phyloP scores from a whole-genome alignment of 495 filamentous ascomycete genomes.

The Hapsidospora chrysogenum region DNA sequence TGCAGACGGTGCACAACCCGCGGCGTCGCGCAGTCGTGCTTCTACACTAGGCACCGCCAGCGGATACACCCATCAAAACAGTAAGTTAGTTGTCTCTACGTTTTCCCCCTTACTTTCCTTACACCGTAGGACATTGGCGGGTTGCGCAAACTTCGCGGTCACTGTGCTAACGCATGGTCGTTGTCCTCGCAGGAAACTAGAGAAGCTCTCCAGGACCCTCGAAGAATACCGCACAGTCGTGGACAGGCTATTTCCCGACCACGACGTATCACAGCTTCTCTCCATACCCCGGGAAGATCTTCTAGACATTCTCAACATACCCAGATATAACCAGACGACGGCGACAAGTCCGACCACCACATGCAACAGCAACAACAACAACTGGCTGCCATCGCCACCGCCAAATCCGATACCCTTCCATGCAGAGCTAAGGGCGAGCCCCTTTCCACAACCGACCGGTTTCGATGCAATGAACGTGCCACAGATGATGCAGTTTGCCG shows the following conservation, averaged over 20 bases:
- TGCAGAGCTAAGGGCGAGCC: too few species aligned
- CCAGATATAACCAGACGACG: too few species aligned
- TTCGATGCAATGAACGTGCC: too few species aligned
- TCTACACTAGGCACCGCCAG: slow-evolving; percentile 42
- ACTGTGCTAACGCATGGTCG: background rate
- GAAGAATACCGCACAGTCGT: slow-evolving; percentile 40
- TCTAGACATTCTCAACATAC: slow-evolving; percentile 2
- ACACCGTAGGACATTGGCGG: too few species aligned
- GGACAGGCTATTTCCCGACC: slow-evolving; percentile 34
- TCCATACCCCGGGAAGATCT: slow-evolving; percentile 35
- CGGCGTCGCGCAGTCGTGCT: slow-evolving; percentile 36
- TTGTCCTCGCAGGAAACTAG: slow-evolving; percentile 24
- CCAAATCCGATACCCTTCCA: too few species aligned
- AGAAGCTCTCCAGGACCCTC: slow-evolving; percentile 38
- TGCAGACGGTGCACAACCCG: slow-evolving; percentile 41
- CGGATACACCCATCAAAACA: slow-evolving; percentile 33
- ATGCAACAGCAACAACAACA: too few species aligned
- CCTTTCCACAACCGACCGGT: too few species aligned
- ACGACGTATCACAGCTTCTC: slow-evolving; percentile 31
- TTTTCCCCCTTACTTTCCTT: too few species aligned
- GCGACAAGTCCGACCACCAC: too few species aligned
- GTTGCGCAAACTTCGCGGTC: too few species aligned
- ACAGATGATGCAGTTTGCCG: too few species aligned
- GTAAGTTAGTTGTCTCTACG: slow-evolving; percentile 18
- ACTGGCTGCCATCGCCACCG: background rate